These are phyloP conservation scores for Marasmius oreades DNA, from an alignment of 1,284 basidiomycete species.

Conservation along the genomic window DNA sequence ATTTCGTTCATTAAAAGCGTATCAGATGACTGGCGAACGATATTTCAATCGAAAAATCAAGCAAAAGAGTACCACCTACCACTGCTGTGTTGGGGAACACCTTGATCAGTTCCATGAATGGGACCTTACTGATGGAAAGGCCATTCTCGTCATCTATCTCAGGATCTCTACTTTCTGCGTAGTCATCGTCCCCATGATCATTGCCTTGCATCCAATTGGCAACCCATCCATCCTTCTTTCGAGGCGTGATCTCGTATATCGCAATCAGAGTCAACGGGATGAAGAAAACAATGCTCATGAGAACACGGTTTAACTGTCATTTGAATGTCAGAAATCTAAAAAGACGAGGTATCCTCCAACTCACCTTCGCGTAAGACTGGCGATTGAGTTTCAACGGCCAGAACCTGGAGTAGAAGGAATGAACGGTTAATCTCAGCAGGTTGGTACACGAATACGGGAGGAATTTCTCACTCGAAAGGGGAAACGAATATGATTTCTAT, in stretches of 20 bases:
- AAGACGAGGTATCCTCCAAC: conserved; percentile 8
- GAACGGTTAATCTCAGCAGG: conserved; percentile 24
- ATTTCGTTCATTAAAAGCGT: conserved; percentile 9
- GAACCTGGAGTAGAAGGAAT: conserved; percentile 19
- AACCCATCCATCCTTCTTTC: conserved; percentile 58
- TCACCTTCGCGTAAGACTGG: conserved; percentile 55
- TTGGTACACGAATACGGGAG: not conserved
- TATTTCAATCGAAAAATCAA: conserved; percentile 9
- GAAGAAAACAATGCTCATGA: conserved; percentile 81
- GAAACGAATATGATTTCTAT: conserved; percentile 79
- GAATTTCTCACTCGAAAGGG: conserved; percentile 72
- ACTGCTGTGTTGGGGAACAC: conserved; percentile 73
- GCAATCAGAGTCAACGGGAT: conserved; percentile 75
- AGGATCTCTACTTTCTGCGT: conserved; percentile 54
- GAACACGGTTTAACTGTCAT: conserved; percentile 60
- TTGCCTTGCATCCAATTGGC: conserved; percentile 61
- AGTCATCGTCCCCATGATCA: conserved; percentile 68
- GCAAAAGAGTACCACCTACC: conserved; percentile 38
- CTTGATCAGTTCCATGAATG: conserved; percentile 74
- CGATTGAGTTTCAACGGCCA: conserved; percentile 30
- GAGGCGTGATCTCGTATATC: conserved; percentile 66
- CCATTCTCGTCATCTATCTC: conserved; percentile 57
- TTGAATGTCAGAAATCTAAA: not conserved
- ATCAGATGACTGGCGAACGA: conserved; percentile 9
- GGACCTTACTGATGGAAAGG: conserved; percentile 67